Evolutionary conservation across 192 early-diverging fungal species (phyloP).

Genomic region (Backusella sp.): DNA sequence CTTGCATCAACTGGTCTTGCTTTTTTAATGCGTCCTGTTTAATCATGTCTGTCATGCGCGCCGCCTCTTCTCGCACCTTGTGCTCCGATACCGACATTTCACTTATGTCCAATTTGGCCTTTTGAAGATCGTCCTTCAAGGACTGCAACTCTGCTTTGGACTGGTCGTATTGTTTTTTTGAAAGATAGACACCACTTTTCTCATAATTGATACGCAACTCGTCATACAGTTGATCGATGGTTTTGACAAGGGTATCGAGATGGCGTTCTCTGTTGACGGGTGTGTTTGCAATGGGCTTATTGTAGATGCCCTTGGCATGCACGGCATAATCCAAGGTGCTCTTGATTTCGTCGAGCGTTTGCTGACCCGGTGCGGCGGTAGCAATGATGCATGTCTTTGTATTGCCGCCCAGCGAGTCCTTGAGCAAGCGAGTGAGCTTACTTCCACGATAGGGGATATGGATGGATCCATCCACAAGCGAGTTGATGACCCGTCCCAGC

Average conservation of each 20-base stretch:
- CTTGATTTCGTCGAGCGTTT: conserved; percentile 65
- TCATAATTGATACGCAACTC: conserved; percentile 76
- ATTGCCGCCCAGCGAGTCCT: conserved; percentile 87
- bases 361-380: conserved; percentile 79
- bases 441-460: conserved; percentile 80
- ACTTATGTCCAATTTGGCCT: not conserved
- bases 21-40: not conserved
- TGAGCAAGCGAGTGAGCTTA: conserved; percentile 87
- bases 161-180: conserved; percentile 59
- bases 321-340: conserved; percentile 79
- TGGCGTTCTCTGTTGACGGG: conserved; percentile 82
- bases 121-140: conserved; percentile 42
- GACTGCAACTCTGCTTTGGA: conserved; percentile 51
- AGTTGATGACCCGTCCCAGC: conserved; percentile 71
- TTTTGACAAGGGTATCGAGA: conserved; percentile 73
- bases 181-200: conserved; percentile 80
- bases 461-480: conserved; percentile 53
- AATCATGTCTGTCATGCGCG: not conserved
- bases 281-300: conserved; percentile 74
- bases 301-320: conserved; percentile 76
- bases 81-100: not conserved
- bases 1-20: not conserved
- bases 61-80: not conserved
- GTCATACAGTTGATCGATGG: conserved; percentile 77
- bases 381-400: conserved; percentile 97